Base-by-base conservation (phyloP, 805 yeast species). In the Candida silvicultrix region DNA sequence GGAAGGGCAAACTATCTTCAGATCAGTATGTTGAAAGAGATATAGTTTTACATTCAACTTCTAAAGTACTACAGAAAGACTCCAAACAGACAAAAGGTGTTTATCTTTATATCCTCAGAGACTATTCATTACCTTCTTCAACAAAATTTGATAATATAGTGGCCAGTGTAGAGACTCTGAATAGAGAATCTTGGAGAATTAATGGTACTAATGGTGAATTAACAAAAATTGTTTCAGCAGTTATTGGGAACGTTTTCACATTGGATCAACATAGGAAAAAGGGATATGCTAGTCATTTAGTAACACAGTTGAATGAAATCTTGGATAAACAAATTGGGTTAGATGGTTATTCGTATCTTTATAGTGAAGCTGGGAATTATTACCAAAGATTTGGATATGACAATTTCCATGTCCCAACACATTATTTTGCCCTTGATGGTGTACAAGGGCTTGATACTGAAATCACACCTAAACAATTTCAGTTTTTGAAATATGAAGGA, bases 351-450 rank as follows among this genome's bases (percentile, higher is more conserved):
- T 61, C 73, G 34, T 68, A 69, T 38, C 70, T 88, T 44, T 87
- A 86, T 71, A 83, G 92, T 50, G 94, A 83, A 42, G 78, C 85
- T 20, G 92, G 85, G 15, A 73, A 71, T 29, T 86, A 74, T 53
- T 89, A 89, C 61, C 66, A 70, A 35, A 67, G 70, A 51, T 78
- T 83, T 51, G 95, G 90, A 0, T 85, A 76, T 57, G 65, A 59
- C 15, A 65, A 70, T 18, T 45, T 56, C 42, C 71, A 68, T 42
- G 67, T 69, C 6, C 70, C 71, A 12, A 43, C 67, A 28, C 71
- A 69, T 45, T 49, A 57, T 37, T 49, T 70, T 18, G 49, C 32
- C 15, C 35, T 47, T 19, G 32, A 42, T 15, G 49, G 12, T 19
- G 34, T 25, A 51, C 54, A 50, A 58, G 14, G 31, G 14, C 43